Base-by-base conservation (phyloP, 495 filamentous ascomycete genomes). In the Hypoxylon crocopeplum region DNA sequence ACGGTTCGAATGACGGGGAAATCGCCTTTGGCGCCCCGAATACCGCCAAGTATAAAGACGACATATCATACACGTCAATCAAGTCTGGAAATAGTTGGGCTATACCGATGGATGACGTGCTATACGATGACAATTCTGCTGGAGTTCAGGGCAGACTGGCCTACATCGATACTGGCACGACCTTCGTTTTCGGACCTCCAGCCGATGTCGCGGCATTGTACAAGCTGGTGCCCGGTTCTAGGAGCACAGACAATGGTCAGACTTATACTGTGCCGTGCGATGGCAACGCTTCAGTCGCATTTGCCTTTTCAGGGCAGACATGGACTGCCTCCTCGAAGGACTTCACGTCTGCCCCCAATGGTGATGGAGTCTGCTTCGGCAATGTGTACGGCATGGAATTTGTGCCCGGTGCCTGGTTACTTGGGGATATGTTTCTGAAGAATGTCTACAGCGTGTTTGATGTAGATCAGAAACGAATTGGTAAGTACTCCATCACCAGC, bases 401-500 rank as follows among this genome's bases (percentile, higher is more conserved):
- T 27, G 69, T 78, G 3, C 48, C 67, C 7, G 71, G 67, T 30
- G 78, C 69, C 4, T 94, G 92, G 91, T 77, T 96, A 22, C 69
- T 94, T 1, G 91, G 91, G 4, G 91, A 93, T 61, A 82, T 88
- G 3, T 95, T 95, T 62, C 71, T 96, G 51, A 96, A 95, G 75
- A 94, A 95, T 59, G 90, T 95, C n/a, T 94, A 94, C 73, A 75
- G 83, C 17, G 86, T 94, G 16, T 95, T 95, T 63, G 91, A 96
- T 69, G 82, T 80, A 30, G 90, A 84, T 22, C 64, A 81, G 49
- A 74, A 57, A 29, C 79, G 76, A 48, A 77, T 87, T 57, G 84
- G 81, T 77, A 66, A 67, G 76, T 72, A 12, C 4, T 37, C 20
- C 30, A 2, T 7, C 3, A 30, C 1, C 1, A 34, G 12, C 21